Conservation (phyloP, 106 monocot genomes). For the Phalaenopsis aphrodite region DNA sequence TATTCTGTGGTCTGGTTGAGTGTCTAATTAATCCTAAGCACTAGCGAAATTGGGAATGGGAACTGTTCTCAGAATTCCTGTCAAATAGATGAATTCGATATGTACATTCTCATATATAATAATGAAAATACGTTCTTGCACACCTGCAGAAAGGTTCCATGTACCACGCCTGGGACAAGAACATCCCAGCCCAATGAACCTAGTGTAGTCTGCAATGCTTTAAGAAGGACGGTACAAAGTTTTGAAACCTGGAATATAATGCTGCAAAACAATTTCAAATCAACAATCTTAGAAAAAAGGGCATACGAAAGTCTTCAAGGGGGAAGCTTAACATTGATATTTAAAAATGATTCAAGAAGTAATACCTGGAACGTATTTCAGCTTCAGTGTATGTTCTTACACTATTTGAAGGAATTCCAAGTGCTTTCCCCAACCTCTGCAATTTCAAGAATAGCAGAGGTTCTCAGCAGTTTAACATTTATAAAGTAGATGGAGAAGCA, state of each 20-base stretch:
- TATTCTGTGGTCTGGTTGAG: no score
- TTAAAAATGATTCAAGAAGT: background rate
- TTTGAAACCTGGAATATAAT: constrained; percentile 96
- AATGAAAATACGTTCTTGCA: background rate
- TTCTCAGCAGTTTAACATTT: background rate
- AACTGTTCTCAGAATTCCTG: no score
- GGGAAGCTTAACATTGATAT: background rate
- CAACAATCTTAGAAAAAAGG: background rate
- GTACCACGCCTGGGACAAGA: constrained; percentile 76
- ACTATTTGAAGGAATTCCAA: constrained; percentile 80
- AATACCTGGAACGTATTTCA: constrained; percentile 94
- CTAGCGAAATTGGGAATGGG: no score
- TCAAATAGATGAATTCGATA: background rate
- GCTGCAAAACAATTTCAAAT: constrained; percentile 25
- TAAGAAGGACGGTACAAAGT: constrained; percentile 65
- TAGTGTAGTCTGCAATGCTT: constrained; percentile 40
- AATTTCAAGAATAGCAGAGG: background rate
- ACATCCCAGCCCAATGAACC: constrained; percentile 89
- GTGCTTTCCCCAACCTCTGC: constrained; percentile 75
- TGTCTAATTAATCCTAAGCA: no score
- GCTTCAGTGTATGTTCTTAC: constrained; percentile 91
- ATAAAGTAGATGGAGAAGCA: background rate
- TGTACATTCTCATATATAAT: background rate
- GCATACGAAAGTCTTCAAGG: background rate
- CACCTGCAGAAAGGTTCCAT: constrained; percentile 76